These are phyloP conservation scores for Aspergillus latus DNA, from an alignment of 2,329 filamentous ascomycete species.

Conservation along the genomic window DNA sequence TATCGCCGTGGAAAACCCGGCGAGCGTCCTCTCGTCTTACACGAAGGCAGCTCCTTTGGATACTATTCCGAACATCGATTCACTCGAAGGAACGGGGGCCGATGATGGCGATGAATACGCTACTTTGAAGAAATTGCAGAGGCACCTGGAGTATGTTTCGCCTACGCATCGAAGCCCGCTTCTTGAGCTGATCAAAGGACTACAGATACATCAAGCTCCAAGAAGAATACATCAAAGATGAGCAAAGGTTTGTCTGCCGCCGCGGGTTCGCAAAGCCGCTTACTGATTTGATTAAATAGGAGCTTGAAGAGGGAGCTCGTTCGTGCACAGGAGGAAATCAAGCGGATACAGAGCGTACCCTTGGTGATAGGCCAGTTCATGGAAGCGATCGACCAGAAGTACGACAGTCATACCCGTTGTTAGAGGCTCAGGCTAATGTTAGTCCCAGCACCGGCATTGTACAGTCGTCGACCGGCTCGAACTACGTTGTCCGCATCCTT, in stretches of 20 bases:
- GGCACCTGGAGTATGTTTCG: slow-evolving; percentile 78
- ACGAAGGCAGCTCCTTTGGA: slow-evolving; percentile 75
- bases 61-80: slow-evolving; percentile 85
- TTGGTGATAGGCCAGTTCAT: slow-evolving; percentile 99
- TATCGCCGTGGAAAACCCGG: slow-evolving; percentile 78
- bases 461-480: slow-evolving; percentile 95
- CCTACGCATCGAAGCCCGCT: not conserved
- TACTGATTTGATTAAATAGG: slow-evolving; percentile 46
- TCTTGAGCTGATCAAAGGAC: slow-evolving; percentile 22
- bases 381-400: slow-evolving; percentile 99
- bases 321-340: slow-evolving; percentile 97
- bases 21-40: slow-evolving; percentile 70
- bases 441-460: slow-evolving; percentile 84
- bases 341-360: slow-evolving; percentile 97
- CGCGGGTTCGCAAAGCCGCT: not conserved
- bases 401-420: slow-evolving; percentile 34
- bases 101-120: slow-evolving; percentile 92
- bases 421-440: slow-evolving; percentile 14
- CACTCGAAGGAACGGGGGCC: slow-evolving; percentile 76
- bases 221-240: slow-evolving; percentile 99
- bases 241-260: slow-evolving; percentile 68
- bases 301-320: slow-evolving; percentile 97
- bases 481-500: slow-evolving; percentile 97
- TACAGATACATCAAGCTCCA: slow-evolving; percentile 88
- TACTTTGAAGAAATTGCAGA: slow-evolving; percentile 91